Evolutionary conservation across 164 flowering plant species (phyloP).

Genomic region (Annona squamosa): DNA sequence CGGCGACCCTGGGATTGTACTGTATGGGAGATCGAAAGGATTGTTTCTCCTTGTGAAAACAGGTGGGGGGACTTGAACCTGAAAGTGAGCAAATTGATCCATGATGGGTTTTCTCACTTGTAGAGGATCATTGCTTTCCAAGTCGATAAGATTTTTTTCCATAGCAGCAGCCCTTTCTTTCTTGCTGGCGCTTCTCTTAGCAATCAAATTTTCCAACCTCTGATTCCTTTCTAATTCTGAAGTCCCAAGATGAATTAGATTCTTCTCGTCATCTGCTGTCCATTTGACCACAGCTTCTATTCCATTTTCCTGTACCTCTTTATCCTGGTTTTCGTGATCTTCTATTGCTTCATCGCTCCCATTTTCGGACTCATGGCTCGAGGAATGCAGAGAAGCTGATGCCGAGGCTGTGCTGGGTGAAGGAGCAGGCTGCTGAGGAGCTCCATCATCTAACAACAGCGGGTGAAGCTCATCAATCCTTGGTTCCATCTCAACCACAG

Average conservation of each 20-base stretch:
- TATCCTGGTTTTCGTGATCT: constrained; percentile 20
- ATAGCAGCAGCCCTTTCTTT: constrained; percentile 30
- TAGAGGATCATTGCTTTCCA: constrained; percentile 48
- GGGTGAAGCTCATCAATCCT: constrained; percentile 97
- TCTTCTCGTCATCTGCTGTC: constrained; percentile 93
- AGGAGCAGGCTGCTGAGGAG: constrained; percentile 39
- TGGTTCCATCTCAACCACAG: constrained; percentile 86
- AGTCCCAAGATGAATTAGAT: constrained; percentile 72
- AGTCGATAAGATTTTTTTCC: constrained; percentile 78
- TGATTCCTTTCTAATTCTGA: constrained; percentile 84
- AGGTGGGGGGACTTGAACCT: constrained; percentile 44
- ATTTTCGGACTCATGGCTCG: neutral
- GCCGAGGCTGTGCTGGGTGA: constrained; percentile 31
- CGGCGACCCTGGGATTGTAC: constrained; percentile 44
- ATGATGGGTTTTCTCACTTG: neutral
- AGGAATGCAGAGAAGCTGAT: constrained; percentile 55
- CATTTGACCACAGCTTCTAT: constrained; percentile 59
- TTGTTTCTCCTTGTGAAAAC: constrained; percentile 48
- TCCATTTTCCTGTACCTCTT: constrained; percentile 37
- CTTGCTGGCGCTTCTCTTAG: constrained; percentile 63
- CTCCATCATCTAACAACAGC: constrained; percentile 44
- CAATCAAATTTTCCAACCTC: constrained; percentile 75
- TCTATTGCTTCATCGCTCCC: neutral
- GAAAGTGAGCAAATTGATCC: constrained; percentile 10
- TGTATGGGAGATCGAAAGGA: constrained; percentile 73